These are phyloP conservation scores for Grosmannia penicillata DNA, from an alignment of 2,329 filamentous ascomycete species.

Conservation along the genomic window DNA sequence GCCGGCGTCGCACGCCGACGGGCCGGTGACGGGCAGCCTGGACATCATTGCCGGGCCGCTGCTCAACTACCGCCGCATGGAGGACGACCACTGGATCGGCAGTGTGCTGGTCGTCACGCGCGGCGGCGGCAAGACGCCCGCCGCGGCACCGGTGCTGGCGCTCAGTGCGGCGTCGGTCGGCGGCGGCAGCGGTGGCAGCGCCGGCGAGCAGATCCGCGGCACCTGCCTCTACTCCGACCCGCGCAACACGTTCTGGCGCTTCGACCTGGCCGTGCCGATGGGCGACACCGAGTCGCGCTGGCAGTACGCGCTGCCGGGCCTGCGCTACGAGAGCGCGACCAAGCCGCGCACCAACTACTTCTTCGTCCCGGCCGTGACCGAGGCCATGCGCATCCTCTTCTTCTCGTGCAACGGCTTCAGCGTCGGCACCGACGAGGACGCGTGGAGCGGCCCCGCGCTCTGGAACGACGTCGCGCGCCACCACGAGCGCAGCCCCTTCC, in stretches of 20 bases:
- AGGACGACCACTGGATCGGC: conserved; percentile 58
- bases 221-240: conserved; percentile 49
- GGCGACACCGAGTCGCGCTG: conserved; percentile 55
- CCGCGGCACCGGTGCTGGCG: conserved; percentile 42
- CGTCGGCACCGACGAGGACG: conserved; percentile 68
- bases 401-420: conserved; percentile 97
- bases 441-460: conserved; percentile 78
- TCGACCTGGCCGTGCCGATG: conserved; percentile 68
- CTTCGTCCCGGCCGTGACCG: conserved; percentile 66
- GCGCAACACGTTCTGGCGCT: conserved; percentile 81
- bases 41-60: conserved; percentile 59
- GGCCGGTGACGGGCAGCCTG: too few relatives aligned
- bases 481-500: conserved; percentile 70
- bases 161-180: conserved; percentile 28
- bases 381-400: conserved; percentile 98
- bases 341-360: conserved; percentile 53
- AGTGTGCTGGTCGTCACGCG: conserved; percentile 73
- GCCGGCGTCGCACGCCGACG: too few relatives aligned
- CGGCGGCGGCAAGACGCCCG: conserved; percentile 48
- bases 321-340: conserved; percentile 36
- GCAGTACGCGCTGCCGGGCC: conserved; percentile 58
- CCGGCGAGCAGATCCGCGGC: conserved; percentile 28
- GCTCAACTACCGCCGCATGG: conserved; percentile 65
- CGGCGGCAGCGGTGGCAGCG: conserved; percentile 15
- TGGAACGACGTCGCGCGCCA: conserved; percentile 87